Evolutionary conservation across 2,329 filamentous ascomycete species (phyloP).

Genomic region (Triangularia verruculosa): DNA sequence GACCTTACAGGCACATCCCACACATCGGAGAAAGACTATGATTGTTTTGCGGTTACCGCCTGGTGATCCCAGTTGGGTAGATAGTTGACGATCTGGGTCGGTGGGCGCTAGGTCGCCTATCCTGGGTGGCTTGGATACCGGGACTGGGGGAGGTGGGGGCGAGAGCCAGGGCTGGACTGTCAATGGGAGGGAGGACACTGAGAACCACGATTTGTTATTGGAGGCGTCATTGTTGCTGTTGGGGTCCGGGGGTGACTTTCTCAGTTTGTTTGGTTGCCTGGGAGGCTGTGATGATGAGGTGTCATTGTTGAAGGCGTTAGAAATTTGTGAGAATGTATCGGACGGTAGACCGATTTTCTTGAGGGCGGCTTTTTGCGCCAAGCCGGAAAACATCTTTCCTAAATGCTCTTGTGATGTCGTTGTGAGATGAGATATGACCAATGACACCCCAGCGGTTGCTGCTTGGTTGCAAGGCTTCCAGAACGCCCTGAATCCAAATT

Average conservation of each 20-base stretch:
- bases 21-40: slow-evolving; percentile 53
- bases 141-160: slow-evolving; percentile 49
- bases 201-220: slow-evolving; percentile 40
- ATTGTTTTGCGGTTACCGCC: slow-evolving; percentile 42
- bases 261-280: not conserved
- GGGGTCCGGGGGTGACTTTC: slow-evolving; percentile 18
- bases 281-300: not conserved
- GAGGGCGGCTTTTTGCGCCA: slow-evolving; percentile 57
- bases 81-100: slow-evolving; percentile 44
- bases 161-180: slow-evolving; percentile 53
- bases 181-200: slow-evolving; percentile 47
- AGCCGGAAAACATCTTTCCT: slow-evolving; percentile 50
- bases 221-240: slow-evolving; percentile 32
- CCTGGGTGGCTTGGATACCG: slow-evolving; percentile 44
- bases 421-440: no score
- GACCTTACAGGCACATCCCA: slow-evolving; percentile 53
- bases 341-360: slow-evolving; percentile 54
- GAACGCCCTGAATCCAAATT: not conserved
- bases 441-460: no score
- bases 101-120: slow-evolving; percentile 39
- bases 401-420: slow-evolving; percentile 6
- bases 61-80: slow-evolving; percentile 31
- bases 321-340: slow-evolving; percentile 39
- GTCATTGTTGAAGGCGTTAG: slow-evolving; percentile 22
- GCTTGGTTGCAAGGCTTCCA: no score